Conservation (phyloP, 768 basidiomycete genomes). For the Lactifluus rugatus region DNA sequence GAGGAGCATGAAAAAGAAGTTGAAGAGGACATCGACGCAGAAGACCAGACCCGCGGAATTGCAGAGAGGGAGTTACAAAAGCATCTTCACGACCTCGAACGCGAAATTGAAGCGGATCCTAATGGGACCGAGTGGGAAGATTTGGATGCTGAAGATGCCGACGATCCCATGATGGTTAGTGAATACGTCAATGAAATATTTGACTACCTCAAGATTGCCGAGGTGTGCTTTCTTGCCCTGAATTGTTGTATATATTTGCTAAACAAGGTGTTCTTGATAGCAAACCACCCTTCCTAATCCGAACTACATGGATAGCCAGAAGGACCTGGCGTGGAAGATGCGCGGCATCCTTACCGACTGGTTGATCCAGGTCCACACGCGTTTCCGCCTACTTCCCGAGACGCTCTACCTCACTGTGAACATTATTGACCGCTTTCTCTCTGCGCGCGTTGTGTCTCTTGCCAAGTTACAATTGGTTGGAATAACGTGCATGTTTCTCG, state of each 20-base stretch:
- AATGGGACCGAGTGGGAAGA: slow-evolving; percentile 74
- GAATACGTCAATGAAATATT: slow-evolving; percentile 95
- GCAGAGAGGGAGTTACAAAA: slow-evolving; percentile 27
- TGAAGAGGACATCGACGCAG: slow-evolving; percentile 32
- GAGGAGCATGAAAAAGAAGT: slow-evolving; percentile 29
- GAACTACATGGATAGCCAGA: slow-evolving; percentile 77
- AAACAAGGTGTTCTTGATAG: slow-evolving; percentile 30
- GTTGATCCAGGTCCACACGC: slow-evolving; percentile 84
- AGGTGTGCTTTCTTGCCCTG: slow-evolving; percentile 41
- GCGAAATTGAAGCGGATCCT: slow-evolving; percentile 55
- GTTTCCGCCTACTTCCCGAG: slow-evolving; percentile 80
- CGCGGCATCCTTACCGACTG: slow-evolving; percentile 85
- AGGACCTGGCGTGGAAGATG: slow-evolving; percentile 82
- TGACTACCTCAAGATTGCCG: slow-evolving; percentile 75
- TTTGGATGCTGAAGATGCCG: slow-evolving; percentile 81
- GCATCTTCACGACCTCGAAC: slow-evolving; percentile 27
- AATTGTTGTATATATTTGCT: slow-evolving; percentile 15
- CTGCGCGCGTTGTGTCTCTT: slow-evolving; percentile 46
- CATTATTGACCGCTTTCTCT: slow-evolving; percentile 63
- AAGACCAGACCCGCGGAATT: slow-evolving; percentile 32
- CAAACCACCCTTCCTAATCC: slow-evolving; percentile 69
- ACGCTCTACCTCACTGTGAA: slow-evolving; percentile 86
- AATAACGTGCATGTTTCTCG: slow-evolving; percentile 75
- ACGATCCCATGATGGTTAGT: slow-evolving; percentile 94
- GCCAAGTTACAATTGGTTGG: slow-evolving; percentile 74